Evolutionary conservation across 1,284 basidiomycete species (phyloP).

Genomic region (Puccinia horiana): DNA sequence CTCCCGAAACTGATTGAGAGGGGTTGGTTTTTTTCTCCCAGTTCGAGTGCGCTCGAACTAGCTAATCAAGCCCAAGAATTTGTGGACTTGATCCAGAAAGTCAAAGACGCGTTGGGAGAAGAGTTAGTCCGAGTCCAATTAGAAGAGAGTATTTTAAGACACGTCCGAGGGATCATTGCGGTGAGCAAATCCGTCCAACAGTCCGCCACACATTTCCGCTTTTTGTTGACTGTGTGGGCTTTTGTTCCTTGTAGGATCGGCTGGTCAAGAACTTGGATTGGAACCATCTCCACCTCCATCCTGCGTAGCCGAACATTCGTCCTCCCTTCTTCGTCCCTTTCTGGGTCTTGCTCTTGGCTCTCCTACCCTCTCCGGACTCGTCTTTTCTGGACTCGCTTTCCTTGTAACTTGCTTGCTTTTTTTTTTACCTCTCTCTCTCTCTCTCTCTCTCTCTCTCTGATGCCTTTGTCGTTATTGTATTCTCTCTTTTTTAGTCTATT

Average conservation of each 20-base stretch:
- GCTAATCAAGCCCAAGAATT: not conserved
- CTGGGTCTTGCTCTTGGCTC: too few relatives aligned
- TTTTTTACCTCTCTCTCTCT: too few relatives aligned
- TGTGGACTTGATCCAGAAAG: not conserved
- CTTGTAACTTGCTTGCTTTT: too few relatives aligned
- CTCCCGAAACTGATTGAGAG: not conserved
- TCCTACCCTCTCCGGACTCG: too few relatives aligned
- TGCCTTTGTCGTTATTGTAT: too few relatives aligned
- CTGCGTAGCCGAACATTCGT: too few relatives aligned
- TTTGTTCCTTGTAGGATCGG: not conserved
- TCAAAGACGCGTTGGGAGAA: constrained; percentile 15
- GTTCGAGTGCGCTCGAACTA: constrained; percentile 13
- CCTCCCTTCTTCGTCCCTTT: too few relatives aligned
- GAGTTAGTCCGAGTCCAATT: constrained; percentile 35
- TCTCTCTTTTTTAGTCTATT: too few relatives aligned
- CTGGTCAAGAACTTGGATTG: constrained; percentile 11
- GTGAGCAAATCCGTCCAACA: not conserved
- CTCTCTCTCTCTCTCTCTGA: too few relatives aligned
- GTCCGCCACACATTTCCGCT: not conserved
- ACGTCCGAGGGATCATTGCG: constrained; percentile 35
- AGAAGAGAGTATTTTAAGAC: constrained; percentile 28
- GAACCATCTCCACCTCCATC: not conserved
- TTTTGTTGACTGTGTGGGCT: not conserved
- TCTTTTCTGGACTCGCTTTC: too few relatives aligned
- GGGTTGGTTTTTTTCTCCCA: not conserved